Evolutionary conservation across 768 basidiomycete genomes (phyloP).

Genomic region (Mycena amicta): DNA sequence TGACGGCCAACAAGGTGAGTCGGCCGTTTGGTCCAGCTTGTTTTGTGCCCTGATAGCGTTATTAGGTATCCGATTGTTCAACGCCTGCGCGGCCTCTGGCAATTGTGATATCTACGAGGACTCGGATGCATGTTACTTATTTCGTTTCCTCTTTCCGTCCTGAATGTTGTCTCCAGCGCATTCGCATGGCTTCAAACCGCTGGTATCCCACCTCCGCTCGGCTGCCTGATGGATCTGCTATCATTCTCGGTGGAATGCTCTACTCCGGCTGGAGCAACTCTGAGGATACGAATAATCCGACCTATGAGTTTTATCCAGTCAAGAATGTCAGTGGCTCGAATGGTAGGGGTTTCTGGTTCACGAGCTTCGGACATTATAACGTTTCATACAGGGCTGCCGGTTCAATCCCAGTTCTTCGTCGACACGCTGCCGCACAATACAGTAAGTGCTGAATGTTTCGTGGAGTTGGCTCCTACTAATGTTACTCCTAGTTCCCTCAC

Average conservation of each 20-base stretch:
- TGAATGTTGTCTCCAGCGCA: background rate
- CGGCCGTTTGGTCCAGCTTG: background rate
- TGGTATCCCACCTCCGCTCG: slow-evolving; percentile 15
- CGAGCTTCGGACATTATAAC: background rate
- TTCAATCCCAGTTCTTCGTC: slow-evolving; percentile 16
- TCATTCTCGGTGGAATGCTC: slow-evolving; percentile 11
- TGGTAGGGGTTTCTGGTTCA: background rate
- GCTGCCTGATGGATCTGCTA: slow-evolving; percentile 14
- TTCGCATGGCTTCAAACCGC: slow-evolving; percentile 13
- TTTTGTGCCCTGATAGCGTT: too few species aligned
- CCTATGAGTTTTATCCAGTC: slow-evolving; percentile 21
- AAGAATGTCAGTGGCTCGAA: slow-evolving; percentile 20
- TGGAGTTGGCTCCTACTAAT: background rate
- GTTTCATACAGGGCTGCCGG: slow-evolving; percentile 9
- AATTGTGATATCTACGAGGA: slow-evolving; percentile 15
- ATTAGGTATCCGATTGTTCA: slow-evolving; percentile 12
- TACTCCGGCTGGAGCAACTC: slow-evolving; percentile 12
- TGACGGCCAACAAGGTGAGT: slow-evolving; percentile 15
- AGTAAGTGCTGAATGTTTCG: background rate
- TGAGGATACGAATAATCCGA: slow-evolving; percentile 12
- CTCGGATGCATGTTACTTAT: background rate
- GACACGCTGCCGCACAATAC: slow-evolving; percentile 22
- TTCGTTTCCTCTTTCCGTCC: background rate
- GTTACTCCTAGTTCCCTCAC: slow-evolving; percentile 10
- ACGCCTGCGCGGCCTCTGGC: slow-evolving; percentile 9